phyloP scores from a whole-genome alignment of 441 rosid species.

The Jatropha multifida region DNA sequence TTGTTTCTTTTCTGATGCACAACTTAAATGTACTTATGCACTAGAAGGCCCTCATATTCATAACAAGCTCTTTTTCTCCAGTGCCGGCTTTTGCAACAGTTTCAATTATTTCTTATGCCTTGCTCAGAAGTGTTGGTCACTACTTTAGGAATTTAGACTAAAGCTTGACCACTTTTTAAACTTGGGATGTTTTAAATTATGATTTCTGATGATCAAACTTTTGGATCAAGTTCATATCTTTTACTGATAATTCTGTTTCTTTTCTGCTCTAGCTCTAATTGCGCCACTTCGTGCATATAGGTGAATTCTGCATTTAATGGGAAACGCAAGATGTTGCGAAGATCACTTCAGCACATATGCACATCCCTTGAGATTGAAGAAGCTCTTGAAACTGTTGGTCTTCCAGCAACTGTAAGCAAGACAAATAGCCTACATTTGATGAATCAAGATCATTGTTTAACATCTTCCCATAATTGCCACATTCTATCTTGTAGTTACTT shows the following conservation, averaged over 20 bases:
- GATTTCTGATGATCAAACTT: background rate
- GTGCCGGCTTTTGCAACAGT: background rate
- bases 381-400: conserved; percentile 69
- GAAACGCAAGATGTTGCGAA: conserved; percentile 87
- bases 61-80: background rate
- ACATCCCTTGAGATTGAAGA: conserved; percentile 67
- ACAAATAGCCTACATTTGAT: background rate
- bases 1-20: conserved; percentile 25
- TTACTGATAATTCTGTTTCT: background rate
- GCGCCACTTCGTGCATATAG: conserved; percentile 27
- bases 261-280: background rate
- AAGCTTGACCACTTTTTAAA: background rate
- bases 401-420: conserved; percentile 62
- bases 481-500: background rate
- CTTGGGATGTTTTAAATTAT: background rate
- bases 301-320: conserved; percentile 92
- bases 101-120: background rate
- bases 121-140: background rate
- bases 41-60: background rate
- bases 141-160: background rate
- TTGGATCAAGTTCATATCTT: background rate
- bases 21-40: conserved; percentile 7
- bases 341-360: conserved; percentile 72
- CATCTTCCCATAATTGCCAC: background rate
- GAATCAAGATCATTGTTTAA: background rate